These are phyloP conservation scores for Triadica sebifera DNA, from an alignment of 345 rosid genomes.

Conservation along the genomic window DNA sequence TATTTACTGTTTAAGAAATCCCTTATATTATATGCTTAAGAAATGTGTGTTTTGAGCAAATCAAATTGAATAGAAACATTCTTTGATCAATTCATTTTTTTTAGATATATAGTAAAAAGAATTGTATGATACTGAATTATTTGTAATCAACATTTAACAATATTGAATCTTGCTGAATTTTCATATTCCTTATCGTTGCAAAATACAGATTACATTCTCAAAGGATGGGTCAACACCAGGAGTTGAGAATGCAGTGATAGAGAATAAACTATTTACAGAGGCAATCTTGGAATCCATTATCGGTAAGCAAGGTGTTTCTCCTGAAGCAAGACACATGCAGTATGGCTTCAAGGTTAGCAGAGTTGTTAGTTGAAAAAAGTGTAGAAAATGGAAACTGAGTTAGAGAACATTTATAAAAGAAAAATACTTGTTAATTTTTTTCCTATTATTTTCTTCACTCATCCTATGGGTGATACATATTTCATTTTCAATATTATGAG, in stretches of 20 bases:
- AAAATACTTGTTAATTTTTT: too few species aligned
- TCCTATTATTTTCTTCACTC: too few species aligned
- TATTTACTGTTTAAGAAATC: too few species aligned
- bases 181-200: too few species aligned
- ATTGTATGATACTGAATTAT: neutral
- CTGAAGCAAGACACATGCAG: constrained; percentile 46
- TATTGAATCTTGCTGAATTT: neutral
- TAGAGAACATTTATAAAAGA: too few species aligned
- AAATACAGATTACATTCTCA: constrained; percentile 61
- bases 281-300: constrained; percentile 69
- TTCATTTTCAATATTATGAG: too few species aligned
- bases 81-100: neutral
- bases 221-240: constrained; percentile 57
- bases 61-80: too few species aligned
- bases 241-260: constrained; percentile 45
- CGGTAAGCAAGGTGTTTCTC: constrained; percentile 81
- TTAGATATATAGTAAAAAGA: neutral
- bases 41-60: too few species aligned
- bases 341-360: constrained; percentile 53
- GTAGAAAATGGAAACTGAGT: neutral
- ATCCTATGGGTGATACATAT: too few species aligned
- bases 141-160: neutral
- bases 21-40: too few species aligned
- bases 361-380: constrained; percentile 37
- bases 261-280: constrained; percentile 61